Conservation (phyloP, 2,329 filamentous ascomycete species). For the Sclerotinia sclerotiorum region DNA sequence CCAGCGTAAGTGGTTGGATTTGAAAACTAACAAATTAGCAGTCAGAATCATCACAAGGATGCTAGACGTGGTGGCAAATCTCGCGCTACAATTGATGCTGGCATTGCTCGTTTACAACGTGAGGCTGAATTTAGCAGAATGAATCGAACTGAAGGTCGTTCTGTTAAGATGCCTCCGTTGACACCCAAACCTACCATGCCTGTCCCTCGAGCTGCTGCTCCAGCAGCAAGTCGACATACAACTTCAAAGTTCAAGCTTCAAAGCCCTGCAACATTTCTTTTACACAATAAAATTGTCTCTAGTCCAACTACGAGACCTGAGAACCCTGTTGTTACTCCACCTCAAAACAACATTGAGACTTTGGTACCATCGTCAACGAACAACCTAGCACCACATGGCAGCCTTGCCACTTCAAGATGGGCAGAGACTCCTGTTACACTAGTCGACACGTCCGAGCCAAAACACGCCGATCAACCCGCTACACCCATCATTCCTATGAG, state of each 20-base stretch:
- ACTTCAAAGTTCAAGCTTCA: constrained; percentile 14
- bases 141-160: not conserved
- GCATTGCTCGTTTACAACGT: constrained; percentile 18
- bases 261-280: constrained; percentile 5
- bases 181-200: not conserved
- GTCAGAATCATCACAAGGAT: constrained; percentile 14
- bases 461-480: not conserved
- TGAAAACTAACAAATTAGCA: constrained; percentile 1
- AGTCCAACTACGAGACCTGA: not conserved
- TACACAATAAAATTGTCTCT: not conserved
- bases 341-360: not conserved
- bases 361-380: not conserved
- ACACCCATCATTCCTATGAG: not conserved
- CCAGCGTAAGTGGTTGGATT: not conserved
- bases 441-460: not conserved
- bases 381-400: not conserved
- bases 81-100: constrained; percentile 7
- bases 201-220: not conserved
- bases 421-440: not conserved
- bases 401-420: constrained; percentile 8
- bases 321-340: not conserved
- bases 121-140: constrained; percentile 7
- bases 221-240: not conserved
- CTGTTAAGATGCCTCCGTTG: not conserved
- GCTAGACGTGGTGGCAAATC: not conserved